phyloP scores from a whole-genome alignment of 306 rosid genomes.

The Vicia villosa region DNA sequence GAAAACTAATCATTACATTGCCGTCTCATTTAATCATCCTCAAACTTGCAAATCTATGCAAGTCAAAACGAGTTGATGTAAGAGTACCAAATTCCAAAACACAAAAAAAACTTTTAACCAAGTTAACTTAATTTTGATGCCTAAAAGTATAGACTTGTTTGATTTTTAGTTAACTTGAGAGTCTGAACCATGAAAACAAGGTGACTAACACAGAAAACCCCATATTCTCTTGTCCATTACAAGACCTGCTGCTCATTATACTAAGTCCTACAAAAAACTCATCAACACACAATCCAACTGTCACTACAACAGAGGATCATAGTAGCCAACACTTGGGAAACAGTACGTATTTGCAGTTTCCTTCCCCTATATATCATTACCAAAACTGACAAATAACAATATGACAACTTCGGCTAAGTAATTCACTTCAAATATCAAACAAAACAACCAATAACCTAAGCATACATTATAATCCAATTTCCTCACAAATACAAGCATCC shows the following conservation, averaged over 20 bases:
- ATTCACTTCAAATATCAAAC: constrained; percentile 10
- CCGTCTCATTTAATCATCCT: not conserved
- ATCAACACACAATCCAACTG: not conserved
- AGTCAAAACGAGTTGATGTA: not conserved
- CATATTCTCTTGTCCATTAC: constrained; percentile 1
- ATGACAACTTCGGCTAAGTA: not conserved
- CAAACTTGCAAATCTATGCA: not conserved
- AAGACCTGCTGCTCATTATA: not conserved
- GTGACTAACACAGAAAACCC: not conserved
- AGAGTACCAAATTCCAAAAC: not conserved
- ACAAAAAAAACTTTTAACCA: not conserved
- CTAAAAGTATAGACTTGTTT: not conserved
- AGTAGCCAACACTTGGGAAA: not conserved
- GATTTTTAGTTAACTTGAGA: not conserved
- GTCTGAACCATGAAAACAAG: not conserved
- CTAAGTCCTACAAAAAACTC: constrained; percentile 14
- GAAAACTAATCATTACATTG: not conserved
- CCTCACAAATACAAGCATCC: not conserved
- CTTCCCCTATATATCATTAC: not conserved
- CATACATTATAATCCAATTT: not conserved
- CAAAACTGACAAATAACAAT: not conserved
- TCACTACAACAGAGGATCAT: not conserved
- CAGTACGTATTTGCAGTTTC: constrained; percentile 7
- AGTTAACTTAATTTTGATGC: not conserved
- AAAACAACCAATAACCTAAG: not conserved